Conservation (phyloP, 805 yeast genomes). For the Yueomyces sinensis region DNA sequence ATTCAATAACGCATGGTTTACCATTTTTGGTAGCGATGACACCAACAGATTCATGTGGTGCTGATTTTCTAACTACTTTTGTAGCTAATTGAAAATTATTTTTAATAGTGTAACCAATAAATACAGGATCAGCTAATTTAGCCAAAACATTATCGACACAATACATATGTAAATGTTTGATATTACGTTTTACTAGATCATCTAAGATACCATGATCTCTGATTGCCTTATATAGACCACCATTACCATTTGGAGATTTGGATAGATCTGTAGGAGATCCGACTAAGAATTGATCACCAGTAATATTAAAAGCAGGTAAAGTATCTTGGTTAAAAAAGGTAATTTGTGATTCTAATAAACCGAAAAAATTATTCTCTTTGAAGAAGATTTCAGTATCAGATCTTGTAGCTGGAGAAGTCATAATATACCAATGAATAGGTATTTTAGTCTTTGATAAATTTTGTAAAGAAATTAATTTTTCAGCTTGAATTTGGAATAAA, state of each 20-base stretch:
- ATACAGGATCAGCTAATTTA: constrained; percentile 81
- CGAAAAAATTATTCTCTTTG: constrained; percentile 49
- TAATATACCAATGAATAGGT: constrained; percentile 70
- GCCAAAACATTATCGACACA: constrained; percentile 93
- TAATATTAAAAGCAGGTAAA: constrained; percentile 69
- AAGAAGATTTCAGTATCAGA: constrained; percentile 63
- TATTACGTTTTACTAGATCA: constrained; percentile 54
- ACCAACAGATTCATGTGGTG: constrained; percentile 82
- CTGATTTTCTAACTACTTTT: constrained; percentile 87
- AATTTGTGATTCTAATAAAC: constrained; percentile 46
- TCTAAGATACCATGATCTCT: constrained; percentile 46
- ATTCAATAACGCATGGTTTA: constrained; percentile 85
- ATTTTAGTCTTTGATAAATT: constrained; percentile 12
- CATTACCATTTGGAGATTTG: constrained; percentile 96
- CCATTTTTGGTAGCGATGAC: constrained; percentile 61
- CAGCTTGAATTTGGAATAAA: constrained; percentile 87
- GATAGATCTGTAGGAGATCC: constrained; percentile 43
- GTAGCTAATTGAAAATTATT: constrained; percentile 68
- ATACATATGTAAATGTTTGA: constrained; percentile 88
- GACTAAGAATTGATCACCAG: constrained; percentile 59
- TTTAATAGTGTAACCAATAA: constrained; percentile 67
- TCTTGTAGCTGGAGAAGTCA: constrained; percentile 90
- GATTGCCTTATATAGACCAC: constrained; percentile 86
- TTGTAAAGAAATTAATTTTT: constrained; percentile 57
- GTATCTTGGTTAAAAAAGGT: constrained; percentile 89